Evolutionary conservation across 108 stramenopile genomes (phyloP).

Genomic region (Nitzschia putrida): DNA sequence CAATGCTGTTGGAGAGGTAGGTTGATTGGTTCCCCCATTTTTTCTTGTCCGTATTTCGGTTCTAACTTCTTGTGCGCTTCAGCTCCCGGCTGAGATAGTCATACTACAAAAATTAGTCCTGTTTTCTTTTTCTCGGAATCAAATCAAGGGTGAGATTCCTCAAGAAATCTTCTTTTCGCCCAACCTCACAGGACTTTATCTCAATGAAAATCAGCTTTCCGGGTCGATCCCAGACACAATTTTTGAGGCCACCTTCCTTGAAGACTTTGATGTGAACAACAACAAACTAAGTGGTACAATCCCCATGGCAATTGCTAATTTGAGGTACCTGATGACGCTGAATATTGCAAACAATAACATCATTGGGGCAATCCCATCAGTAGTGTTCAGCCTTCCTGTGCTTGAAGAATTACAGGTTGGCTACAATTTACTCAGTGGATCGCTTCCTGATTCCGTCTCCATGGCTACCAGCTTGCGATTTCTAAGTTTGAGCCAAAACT

Average conservation of each 20-base stretch:
- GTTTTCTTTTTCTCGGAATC: slow-evolving; percentile 20
- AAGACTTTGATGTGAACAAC: slow-evolving; percentile 23
- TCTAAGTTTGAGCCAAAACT: slow-evolving; percentile 56
- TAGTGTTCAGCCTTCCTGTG: slow-evolving; percentile 37
- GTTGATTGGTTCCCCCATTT: neutral
- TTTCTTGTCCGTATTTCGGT: slow-evolving; percentile 6
- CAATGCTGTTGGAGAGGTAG: slow-evolving; percentile 31
- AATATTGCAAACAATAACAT: slow-evolving; percentile 43
- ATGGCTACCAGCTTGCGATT: slow-evolving; percentile 4
- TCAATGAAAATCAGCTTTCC: slow-evolving; percentile 36
- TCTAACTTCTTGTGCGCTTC: neutral
- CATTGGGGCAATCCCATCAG: slow-evolving; percentile 42
- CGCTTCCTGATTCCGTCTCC: slow-evolving; percentile 39
- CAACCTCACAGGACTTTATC: slow-evolving; percentile 11
- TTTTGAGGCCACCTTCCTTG: slow-evolving; percentile 13
- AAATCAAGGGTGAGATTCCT: slow-evolving; percentile 29
- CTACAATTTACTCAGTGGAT: slow-evolving; percentile 53
- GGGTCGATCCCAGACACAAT: slow-evolving; percentile 42
- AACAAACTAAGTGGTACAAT: slow-evolving; percentile 30
- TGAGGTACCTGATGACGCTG: slow-evolving; percentile 30
- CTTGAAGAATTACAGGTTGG: slow-evolving; percentile 41
- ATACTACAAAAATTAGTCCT: slow-evolving; percentile 19
- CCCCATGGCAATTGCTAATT: slow-evolving; percentile 42
- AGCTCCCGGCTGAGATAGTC: slow-evolving; percentile 31
- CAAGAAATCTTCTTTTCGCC: slow-evolving; percentile 21